These are phyloP conservation scores for Lactarius hengduanensis DNA, from an alignment of 768 basidiomycete genomes.

Conservation along the genomic window DNA sequence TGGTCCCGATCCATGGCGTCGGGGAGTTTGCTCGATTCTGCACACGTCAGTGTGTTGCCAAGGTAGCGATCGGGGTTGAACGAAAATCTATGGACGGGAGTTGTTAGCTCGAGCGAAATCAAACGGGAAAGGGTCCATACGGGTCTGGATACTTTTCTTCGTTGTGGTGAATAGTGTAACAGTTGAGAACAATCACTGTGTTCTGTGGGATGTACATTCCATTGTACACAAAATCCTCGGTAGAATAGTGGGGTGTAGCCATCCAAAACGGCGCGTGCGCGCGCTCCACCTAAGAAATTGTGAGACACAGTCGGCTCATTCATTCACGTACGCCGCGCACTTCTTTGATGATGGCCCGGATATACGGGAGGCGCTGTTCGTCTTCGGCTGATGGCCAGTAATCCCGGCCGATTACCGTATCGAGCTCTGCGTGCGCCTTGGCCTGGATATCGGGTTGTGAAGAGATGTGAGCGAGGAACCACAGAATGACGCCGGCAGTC, in stretches of 20 bases:
- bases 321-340: slow-evolving; percentile 21
- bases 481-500: slow-evolving; percentile 39
- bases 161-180: slow-evolving; percentile 33
- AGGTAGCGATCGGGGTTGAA: slow-evolving; percentile 49
- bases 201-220: slow-evolving; percentile 36
- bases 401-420: slow-evolving; percentile 31
- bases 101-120: neutral
- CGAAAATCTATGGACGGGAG: slow-evolving; percentile 23
- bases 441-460: slow-evolving; percentile 33
- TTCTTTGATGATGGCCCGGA: slow-evolving; percentile 34
- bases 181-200: slow-evolving; percentile 34
- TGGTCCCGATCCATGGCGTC: slow-evolving; percentile 48
- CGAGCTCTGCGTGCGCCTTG: slow-evolving; percentile 35
- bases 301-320: neutral
- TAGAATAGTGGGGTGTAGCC: slow-evolving; percentile 34
- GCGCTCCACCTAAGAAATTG: slow-evolving; percentile 30
- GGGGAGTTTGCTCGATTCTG: slow-evolving; percentile 44
- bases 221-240: slow-evolving; percentile 36
- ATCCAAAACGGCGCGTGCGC: slow-evolving; percentile 34
- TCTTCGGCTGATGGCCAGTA: slow-evolving; percentile 32
- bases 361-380: slow-evolving; percentile 32
- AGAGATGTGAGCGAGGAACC: slow-evolving; percentile 34
- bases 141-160: slow-evolving; percentile 43
- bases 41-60: slow-evolving; percentile 38
- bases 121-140: slow-evolving; percentile 32